phyloP scores from a whole-genome alignment of 257 asterid species.

The Plantago major region DNA sequence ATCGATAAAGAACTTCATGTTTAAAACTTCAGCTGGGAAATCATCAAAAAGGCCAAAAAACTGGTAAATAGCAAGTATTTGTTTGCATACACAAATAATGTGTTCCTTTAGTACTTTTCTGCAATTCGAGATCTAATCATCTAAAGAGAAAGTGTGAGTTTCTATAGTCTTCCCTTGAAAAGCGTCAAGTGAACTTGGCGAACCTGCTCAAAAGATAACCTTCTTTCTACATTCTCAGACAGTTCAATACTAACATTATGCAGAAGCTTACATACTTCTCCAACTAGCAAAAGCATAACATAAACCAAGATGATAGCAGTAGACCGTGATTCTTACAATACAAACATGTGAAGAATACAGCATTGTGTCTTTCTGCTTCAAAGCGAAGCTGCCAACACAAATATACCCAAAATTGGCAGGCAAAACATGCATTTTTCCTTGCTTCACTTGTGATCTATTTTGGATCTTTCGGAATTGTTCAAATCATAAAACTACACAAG shows the following conservation, averaged over 20 bases:
- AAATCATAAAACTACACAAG: no score
- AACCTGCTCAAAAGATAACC: neutral
- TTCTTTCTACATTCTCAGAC: neutral
- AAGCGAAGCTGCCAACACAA: no score
- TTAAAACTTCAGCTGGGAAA: slow-evolving; percentile 5
- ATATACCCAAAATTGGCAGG: no score
- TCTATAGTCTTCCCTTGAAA: slow-evolving; percentile 4
- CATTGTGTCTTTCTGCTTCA: neutral
- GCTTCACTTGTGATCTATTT: no score
- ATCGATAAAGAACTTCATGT: neutral
- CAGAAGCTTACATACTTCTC: neutral
- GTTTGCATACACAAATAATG: slow-evolving; percentile 1
- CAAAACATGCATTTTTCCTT: no score
- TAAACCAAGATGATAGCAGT: neutral
- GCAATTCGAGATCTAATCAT: slow-evolving; percentile 10
- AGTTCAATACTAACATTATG: neutral
- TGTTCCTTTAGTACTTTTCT: slow-evolving; percentile 3
- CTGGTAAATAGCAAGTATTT: neutral
- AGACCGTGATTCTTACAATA: neutral
- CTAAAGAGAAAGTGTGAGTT: neutral
- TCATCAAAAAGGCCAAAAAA: neutral
- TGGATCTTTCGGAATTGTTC: no score
- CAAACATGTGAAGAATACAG: neutral
- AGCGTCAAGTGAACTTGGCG: neutral
- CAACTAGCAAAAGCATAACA: slow-evolving; percentile 2